phyloP scores from a whole-genome alignment of 495 filamentous ascomycete genomes.

The Podospora appendiculata region DNA sequence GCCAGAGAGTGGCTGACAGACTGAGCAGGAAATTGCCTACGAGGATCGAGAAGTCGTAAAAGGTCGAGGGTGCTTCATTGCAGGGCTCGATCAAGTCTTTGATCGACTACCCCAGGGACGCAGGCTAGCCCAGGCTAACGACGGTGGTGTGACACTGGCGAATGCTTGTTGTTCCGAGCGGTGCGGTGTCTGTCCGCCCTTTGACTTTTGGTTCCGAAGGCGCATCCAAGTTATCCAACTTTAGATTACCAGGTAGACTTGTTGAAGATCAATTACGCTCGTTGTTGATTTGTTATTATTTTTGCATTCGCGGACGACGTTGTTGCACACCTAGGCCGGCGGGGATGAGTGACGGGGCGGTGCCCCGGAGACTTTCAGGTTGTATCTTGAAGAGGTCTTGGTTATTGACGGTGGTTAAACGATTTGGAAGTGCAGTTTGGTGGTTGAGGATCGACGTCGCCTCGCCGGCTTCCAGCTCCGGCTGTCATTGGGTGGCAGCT shows the following conservation, averaged over 20 bases:
- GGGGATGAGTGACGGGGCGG: too few species aligned
- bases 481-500: too few species aligned
- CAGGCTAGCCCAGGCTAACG: conserved; percentile 3
- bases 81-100: conserved; percentile 18
- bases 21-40: conserved; percentile 10
- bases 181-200: conserved; percentile 21
- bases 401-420: too few species aligned
- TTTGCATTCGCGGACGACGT: too few species aligned
- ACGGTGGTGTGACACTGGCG: conserved; percentile 1
- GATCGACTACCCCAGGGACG: conserved; percentile 6
- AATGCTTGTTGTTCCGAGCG: neutral
- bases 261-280: neutral
- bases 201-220: conserved; percentile 13
- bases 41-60: conserved; percentile 18
- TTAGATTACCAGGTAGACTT: conserved; percentile 9
- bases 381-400: too few species aligned
- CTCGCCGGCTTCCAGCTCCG: too few species aligned
- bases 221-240: neutral
- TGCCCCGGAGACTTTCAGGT: too few species aligned
- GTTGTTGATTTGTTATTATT: neutral
- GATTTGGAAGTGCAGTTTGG: too few species aligned
- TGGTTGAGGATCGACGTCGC: too few species aligned
- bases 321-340: too few species aligned
- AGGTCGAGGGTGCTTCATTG: conserved; percentile 12
- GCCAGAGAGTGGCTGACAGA: neutral